These are phyloP conservation scores for Boletus tomentosulus DNA, from an alignment of 768 basidiomycete genomes.

Conservation along the genomic window DNA sequence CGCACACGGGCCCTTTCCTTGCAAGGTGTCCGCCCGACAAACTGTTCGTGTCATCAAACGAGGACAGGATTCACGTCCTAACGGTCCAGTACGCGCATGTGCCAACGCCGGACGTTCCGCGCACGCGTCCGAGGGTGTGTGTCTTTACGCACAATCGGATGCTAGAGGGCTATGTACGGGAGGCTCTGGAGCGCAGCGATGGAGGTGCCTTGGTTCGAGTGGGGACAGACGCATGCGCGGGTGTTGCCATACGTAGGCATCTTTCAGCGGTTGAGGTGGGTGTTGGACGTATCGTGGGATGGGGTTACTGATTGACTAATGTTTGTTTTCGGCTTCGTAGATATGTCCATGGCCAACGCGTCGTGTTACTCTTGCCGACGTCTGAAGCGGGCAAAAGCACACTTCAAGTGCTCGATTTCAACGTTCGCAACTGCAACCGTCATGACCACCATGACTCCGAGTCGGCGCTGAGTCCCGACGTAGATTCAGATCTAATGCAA, in stretches of 20 bases:
- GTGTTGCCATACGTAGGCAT: constrained; percentile 24
- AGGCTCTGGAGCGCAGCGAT: background rate
- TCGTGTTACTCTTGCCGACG: too few species aligned
- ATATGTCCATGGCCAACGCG: too few species aligned
- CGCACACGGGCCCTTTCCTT: constrained; percentile 35
- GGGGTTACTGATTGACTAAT: background rate
- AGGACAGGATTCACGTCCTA: constrained; percentile 20
- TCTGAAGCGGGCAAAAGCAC: too few species aligned
- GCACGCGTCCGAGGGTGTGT: constrained; percentile 16
- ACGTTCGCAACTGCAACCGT: too few species aligned
- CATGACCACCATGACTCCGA: too few species aligned
- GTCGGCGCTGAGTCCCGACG: too few species aligned
- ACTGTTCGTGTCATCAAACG: constrained; percentile 26
- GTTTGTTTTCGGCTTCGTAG: background rate
- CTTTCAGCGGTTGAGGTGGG: constrained; percentile 42
- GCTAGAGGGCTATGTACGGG: constrained; percentile 20
- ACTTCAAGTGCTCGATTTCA: too few species aligned
- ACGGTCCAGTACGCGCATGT: constrained; percentile 21
- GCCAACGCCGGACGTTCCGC: background rate
- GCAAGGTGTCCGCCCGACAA: constrained; percentile 20
- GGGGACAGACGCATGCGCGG: constrained; percentile 37
- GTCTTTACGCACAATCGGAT: constrained; percentile 33
- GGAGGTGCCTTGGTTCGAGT: constrained; percentile 33
- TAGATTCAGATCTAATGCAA: too few species aligned
- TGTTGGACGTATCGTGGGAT: background rate